Conservation (phyloP, 129 eudicot genomes). For the sunflower (Helianthus annuus) region DNA sequence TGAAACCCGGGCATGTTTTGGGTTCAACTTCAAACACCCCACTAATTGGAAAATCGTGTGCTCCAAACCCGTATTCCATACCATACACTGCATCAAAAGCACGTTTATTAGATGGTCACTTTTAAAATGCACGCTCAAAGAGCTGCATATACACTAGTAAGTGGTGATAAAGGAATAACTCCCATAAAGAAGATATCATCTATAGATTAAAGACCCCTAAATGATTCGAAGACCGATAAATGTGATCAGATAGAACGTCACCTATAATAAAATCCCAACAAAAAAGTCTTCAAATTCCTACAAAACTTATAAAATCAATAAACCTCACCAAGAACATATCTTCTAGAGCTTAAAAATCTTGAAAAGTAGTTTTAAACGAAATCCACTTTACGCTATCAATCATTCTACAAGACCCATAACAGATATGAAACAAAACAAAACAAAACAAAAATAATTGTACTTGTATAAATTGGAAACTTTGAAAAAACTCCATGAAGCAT, state of each 20-base stretch:
- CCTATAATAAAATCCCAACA: no score
- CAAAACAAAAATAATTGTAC: slow-evolving; percentile 1
- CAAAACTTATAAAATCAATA: neutral
- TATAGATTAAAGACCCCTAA: no score
- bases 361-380: neutral
- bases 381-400: no score
- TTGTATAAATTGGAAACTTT: neutral
- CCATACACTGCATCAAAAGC: slow-evolving; percentile 56
- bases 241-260: no score
- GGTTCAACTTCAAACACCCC: slow-evolving; percentile 93
- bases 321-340: no score
- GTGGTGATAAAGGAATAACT: no score
- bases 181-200: no score
- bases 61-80: slow-evolving; percentile 85
- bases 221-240: no score
- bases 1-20: slow-evolving; percentile 70
- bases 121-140: no score
- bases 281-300: no score
- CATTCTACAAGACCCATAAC: neutral
- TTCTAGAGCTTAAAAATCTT: neutral
- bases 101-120: neutral
- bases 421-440: slow-evolving; percentile 4
- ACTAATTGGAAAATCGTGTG: slow-evolving; percentile 75
- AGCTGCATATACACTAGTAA: no score
- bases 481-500: slow-evolving; percentile 1